Percentiles rank a stretch among this genome's conserved stretches.
phyloP scores from a whole-genome alignment of 2,329 filamentous ascomycete species.

The Trematosphaeria pertusa region DNA sequence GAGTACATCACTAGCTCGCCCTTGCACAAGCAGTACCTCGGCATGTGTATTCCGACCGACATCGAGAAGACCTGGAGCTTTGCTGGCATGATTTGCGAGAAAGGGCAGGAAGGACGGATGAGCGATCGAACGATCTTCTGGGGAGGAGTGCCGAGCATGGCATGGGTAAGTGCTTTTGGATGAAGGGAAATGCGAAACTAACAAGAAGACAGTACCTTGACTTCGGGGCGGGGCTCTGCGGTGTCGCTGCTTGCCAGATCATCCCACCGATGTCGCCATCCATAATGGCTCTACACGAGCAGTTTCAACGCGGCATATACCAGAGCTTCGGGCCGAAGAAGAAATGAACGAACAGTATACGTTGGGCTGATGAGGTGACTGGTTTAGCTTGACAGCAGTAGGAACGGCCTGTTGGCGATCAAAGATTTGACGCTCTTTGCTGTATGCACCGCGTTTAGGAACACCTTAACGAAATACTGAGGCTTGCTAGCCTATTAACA shows the following conservation, averaged over 20 bases:
- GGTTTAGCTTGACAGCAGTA: no score
- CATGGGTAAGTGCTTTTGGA: conserved; percentile 2
- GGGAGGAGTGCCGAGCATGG: conserved; percentile 6
- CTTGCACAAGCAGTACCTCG: conserved; percentile 13
- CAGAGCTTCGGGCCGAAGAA: no score
- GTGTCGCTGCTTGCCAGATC: conserved; percentile 1
- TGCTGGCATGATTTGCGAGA: conserved; percentile 12
- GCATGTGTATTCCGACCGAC: conserved; percentile 12
- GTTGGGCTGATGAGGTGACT: no score
- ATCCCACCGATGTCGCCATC: conserved; percentile 1
- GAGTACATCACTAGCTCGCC: conserved; percentile 13
- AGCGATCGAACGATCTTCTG: conserved; percentile 9
- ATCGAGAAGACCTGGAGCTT: conserved; percentile 16
- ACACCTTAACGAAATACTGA: no score
- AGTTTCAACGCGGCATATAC: conserved; percentile 2
- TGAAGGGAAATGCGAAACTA: neutral
- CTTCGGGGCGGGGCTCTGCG: neutral
- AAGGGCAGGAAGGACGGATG: conserved; percentile 14
- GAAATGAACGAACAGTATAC: no score
- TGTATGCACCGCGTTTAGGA: no score
- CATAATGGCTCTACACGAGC: neutral
- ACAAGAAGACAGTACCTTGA: conserved; percentile 1
- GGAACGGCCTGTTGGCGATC: no score
- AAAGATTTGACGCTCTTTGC: no score
- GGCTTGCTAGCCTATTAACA: no score